Evolutionary conservation across 1,284 basidiomycete species (phyloP), one percentile per base, ranked within the genome.

Genomic region (Ustilago trichophora): DNA sequence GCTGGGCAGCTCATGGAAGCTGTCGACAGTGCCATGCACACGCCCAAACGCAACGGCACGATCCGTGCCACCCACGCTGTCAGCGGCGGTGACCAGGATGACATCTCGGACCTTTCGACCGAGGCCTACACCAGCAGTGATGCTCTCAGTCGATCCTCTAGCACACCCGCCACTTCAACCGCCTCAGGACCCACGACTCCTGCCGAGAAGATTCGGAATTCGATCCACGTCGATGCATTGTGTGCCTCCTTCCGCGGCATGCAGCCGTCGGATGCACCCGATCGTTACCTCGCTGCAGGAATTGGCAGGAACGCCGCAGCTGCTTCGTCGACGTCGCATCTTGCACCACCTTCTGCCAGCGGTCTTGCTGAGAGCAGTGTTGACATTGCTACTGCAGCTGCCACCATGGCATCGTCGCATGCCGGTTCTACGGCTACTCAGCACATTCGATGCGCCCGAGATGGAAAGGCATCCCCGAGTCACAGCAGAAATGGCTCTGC

Each of bases 141-240:
- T 32, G 56, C 65, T 10, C 56, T 64, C 16, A 67, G 65, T 27
- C 53, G 59, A 16, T 49, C 58, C 10, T 64, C 58, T 1, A 72
- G 70, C 56, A 72, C 72, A 3, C 72, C 68, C 6, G 72, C 72
- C 25, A 72, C 72, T 6, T 70, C 66, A 13, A 66, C 59, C 27
- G 72, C 68, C 9, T 73, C 71, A 11, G 54, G 52, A 4, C 68
- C 68, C 13, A 26, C 54, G 0, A 69, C 70, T 11, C 70, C 70
- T 9, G 52, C 54, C 6, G 66, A 72, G n/a, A 58, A 59, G 44
- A 15, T 25, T 19, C 58, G 53, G 21, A 53, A 59, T 15, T 67
- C 67, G 50, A 60, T 75, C 31, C 73, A 75, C 34, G 63, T 74
- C 18, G 66, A 73, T 36, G 67, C 67, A 4, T 54, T 75, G 1